Evolutionary conservation across 2,329 filamentous ascomycete species (phyloP), one percentile per base, ranked within the genome.

Genomic region (Fusarium annulatum): DNA sequence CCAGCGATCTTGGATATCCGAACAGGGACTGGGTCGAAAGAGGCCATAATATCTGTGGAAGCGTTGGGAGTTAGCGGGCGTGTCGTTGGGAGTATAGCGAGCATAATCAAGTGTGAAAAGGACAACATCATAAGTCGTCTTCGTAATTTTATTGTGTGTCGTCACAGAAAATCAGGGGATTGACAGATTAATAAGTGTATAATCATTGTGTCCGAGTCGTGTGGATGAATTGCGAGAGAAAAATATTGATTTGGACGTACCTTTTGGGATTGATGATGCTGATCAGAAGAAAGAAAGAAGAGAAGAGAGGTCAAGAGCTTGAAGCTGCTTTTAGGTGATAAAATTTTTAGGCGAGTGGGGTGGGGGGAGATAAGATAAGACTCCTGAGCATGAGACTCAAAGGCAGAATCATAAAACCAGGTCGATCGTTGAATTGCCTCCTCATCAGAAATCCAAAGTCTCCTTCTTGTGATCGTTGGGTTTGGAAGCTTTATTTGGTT

Each of bases 1-100:
- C 92, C 91, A 52, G 91, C 91, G 69, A 97, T 90, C 80, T 89
- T 88, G 74, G 94, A 96, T 79, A 98, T 96, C 69, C 94, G 91
- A 72, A 97, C 88, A 16, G 89, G 90, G 34, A 58, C 61, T 9
- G 67, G 39, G 23, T 72, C 72, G 42, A 67, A 42, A 34, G 71
- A 39, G 48, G 72, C 53, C 78, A 80, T 79, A 33, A 41, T 64
- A 75, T 68, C 72, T 73, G 30, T 51, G 9, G 26, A 55, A 46
- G 69, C 62, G 64, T 65, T 39, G 43, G 58, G 43, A 51, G 63
- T 78, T 76, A 78, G 77, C 70, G 38, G 45, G 68, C 18, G 61
- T 61, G 72, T 62, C 18, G 43, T 63, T 57, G 21, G 28, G 36
- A 53, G 55, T 36, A 34, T 41, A 34, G 66, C 59, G 63, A 71